phyloP scores from a whole-genome alignment of 768 basidiomycete species.

The Amanita exitialis region DNA sequence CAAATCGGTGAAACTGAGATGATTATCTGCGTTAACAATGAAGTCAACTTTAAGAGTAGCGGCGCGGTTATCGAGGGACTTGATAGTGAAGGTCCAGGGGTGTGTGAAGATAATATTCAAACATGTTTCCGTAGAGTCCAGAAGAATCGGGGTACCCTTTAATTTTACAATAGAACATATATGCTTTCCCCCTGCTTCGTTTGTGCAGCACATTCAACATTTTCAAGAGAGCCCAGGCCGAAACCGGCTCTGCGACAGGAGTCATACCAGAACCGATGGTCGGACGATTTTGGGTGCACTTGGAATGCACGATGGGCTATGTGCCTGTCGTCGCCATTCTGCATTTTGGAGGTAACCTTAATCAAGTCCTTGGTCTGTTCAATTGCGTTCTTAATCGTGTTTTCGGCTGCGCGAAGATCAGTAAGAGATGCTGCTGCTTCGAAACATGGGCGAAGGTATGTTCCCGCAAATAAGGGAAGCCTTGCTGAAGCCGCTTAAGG shows the following conservation, averaged over 20 bases:
- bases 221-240: background rate
- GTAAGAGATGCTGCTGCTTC: no score
- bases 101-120: background rate
- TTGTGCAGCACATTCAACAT: background rate
- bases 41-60: background rate
- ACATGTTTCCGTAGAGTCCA: background rate
- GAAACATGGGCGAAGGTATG: constrained; percentile 7
- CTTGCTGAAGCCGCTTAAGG: constrained; percentile 4
- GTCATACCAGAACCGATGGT: background rate
- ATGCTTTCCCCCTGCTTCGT: background rate
- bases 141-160: background rate
- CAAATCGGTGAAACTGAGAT: background rate
- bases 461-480: constrained; percentile 3
- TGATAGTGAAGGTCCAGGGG: background rate
- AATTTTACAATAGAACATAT: background rate
- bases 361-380: no score
- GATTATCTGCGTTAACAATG: background rate
- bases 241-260: background rate
- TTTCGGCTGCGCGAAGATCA: no score
- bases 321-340: background rate
- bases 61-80: background rate
- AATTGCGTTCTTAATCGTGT: no score
- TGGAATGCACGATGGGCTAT: background rate
- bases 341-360: background rate
- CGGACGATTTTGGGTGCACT: background rate